Evolutionary conservation across 2,329 filamentous ascomycete species (phyloP).

Genomic region (Aspergillus pseudoglaucus): DNA sequence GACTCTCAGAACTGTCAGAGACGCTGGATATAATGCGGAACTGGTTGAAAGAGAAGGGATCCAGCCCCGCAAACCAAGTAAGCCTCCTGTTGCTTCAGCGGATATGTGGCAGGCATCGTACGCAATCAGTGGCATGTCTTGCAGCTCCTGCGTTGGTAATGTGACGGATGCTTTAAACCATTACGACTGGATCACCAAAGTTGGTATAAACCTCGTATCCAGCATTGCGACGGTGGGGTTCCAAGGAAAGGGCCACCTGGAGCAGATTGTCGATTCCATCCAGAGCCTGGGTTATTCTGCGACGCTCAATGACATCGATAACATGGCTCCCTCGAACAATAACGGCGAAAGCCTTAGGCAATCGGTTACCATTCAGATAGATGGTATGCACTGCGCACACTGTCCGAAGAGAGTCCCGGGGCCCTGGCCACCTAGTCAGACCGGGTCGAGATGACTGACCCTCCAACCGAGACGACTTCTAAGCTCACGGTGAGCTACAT

Average conservation of each 20-base stretch:
- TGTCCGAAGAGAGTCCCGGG: slow-evolving; percentile 50
- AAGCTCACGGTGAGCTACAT: slow-evolving; percentile 65
- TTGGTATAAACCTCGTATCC: slow-evolving; percentile 43
- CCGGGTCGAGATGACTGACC: slow-evolving; percentile 26
- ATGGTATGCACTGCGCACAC: slow-evolving; percentile 69
- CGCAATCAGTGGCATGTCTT: too few species aligned
- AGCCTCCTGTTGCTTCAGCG: too few species aligned
- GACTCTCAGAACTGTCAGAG: slow-evolving; percentile 5
- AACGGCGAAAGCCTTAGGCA: slow-evolving; percentile 36
- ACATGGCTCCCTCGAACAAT: slow-evolving; percentile 21
- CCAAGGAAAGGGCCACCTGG: slow-evolving; percentile 38
- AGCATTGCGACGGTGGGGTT: slow-evolving; percentile 48
- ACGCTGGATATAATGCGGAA: slow-evolving; percentile 2
- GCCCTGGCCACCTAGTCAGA: slow-evolving; percentile 43
- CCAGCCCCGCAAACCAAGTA: too few species aligned
- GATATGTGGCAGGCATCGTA: too few species aligned
- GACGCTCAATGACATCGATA: slow-evolving; percentile 44
- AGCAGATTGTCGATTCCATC: slow-evolving; percentile 43
- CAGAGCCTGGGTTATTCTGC: slow-evolving; percentile 61
- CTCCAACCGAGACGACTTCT: slow-evolving; percentile 55
- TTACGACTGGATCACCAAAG: background rate
- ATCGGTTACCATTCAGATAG: slow-evolving; percentile 58
- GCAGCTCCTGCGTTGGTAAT: too few species aligned
- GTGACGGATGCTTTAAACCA: too few species aligned
- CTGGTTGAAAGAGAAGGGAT: background rate